phyloP scores from a whole-genome alignment of 805 yeast genomes.

The Maudiozyma serrabonitensis region DNA sequence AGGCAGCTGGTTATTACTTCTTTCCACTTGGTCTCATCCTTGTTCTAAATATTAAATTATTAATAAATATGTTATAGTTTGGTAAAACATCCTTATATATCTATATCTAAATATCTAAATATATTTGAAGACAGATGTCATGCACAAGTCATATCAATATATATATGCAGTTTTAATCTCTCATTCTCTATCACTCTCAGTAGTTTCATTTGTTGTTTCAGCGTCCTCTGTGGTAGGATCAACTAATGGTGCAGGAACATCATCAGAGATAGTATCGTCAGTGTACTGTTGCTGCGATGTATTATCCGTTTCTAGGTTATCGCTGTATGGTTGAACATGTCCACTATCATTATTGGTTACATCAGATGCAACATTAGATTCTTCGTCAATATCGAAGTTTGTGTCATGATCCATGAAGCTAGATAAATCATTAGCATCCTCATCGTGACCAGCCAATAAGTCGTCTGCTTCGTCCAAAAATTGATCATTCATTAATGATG shows the following conservation, averaged over 20 bases:
- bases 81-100: not conserved
- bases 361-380: not conserved
- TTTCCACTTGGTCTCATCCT: too few species aligned
- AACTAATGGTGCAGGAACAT: not conserved
- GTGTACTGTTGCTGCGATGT: slow-evolving; percentile 1
- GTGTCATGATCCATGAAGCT: slow-evolving; percentile 31
- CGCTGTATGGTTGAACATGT: not conserved
- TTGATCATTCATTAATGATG: slow-evolving; percentile 26
- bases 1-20: too few species aligned
- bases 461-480: slow-evolving; percentile 31
- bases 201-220: not conserved
- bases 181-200: not conserved
- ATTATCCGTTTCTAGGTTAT: slow-evolving; percentile 1
- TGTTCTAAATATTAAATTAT: not conserved
- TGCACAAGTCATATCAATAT: not conserved
- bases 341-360: not conserved
- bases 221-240: not conserved
- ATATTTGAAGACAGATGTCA: not conserved
- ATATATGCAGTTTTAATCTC: not conserved
- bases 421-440: slow-evolving; percentile 41
- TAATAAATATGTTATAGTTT: not conserved
- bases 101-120: not conserved
- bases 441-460: slow-evolving; percentile 32
- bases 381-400: slow-evolving; percentile 31
- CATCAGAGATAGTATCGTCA: slow-evolving; percentile 2